Evolutionary conservation across 83 land plant genomes (phyloP).

Genomic region (Diphasiastrum complanatum): DNA sequence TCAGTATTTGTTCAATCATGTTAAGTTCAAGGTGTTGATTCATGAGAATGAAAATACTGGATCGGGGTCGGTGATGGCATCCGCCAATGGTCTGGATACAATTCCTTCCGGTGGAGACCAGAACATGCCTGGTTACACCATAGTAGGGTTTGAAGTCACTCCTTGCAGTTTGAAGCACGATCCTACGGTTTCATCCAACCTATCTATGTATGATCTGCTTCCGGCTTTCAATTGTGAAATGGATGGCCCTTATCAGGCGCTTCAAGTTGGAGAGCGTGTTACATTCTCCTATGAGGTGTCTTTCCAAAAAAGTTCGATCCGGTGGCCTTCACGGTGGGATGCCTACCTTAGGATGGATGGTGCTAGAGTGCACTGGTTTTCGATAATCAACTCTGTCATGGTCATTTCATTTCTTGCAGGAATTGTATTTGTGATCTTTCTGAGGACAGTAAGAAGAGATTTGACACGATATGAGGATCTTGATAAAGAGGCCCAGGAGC

Average conservation of each 20-base stretch:
- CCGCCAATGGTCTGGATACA: conserved; percentile 3
- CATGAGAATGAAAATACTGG: neutral
- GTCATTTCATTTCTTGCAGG: conserved; percentile 58
- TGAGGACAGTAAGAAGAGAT: conserved; percentile 58
- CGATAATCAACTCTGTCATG: conserved; percentile 47
- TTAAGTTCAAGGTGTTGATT: no score
- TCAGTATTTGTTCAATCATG: conserved; percentile 8
- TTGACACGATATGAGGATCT: conserved; percentile 50
- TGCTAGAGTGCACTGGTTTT: conserved; percentile 60
- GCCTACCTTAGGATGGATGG: conserved; percentile 53
- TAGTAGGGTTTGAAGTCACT: conserved; percentile 56
- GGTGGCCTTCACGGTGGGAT: conserved; percentile 58
- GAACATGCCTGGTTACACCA: conserved; percentile 42
- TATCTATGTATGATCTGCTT: conserved; percentile 31
- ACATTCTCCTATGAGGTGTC: conserved; percentile 54
- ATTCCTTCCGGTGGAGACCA: conserved; percentile 32
- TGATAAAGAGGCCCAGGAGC: conserved; percentile 57
- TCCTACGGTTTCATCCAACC: conserved; percentile 32
- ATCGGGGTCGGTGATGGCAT: neutral
- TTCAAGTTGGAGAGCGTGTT: conserved; percentile 37
- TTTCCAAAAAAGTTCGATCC: conserved; percentile 55
- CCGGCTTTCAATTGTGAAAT: conserved; percentile 26
- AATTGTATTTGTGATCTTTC: conserved; percentile 54
- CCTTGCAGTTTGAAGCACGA: conserved; percentile 49
- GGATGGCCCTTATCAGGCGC: conserved; percentile 34